Evolutionary conservation across 2,329 filamentous ascomycete species (phyloP).

Genomic region (Colletotrichum paranaense): DNA sequence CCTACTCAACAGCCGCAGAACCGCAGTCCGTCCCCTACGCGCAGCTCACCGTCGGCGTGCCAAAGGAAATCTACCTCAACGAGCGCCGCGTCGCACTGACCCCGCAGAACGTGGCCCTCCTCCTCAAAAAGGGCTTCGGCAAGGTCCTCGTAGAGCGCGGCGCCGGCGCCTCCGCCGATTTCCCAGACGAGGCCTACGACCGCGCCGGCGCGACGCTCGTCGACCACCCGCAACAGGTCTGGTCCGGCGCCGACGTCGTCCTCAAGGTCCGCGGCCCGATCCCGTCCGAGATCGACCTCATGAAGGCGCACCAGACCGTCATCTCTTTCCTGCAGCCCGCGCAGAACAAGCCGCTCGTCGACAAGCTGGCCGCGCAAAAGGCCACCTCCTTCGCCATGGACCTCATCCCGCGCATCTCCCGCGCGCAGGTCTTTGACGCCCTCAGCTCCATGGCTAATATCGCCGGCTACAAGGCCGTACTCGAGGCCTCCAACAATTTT

Average conservation of each 20-base stretch:
- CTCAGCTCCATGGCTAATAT: slow-evolving; percentile 95
- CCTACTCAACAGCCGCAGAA: slow-evolving; percentile 54
- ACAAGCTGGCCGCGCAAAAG: slow-evolving; percentile 77
- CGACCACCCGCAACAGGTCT: slow-evolving; percentile 74
- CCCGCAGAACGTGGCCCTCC: slow-evolving; percentile 82
- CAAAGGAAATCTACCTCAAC: slow-evolving; percentile 80
- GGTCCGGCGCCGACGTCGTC: slow-evolving; percentile 80
- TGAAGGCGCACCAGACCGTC: slow-evolving; percentile 77
- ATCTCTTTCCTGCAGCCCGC: slow-evolving; percentile 87
- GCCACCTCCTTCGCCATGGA: slow-evolving; percentile 91
- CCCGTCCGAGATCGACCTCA: slow-evolving; percentile 73
- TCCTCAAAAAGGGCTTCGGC: slow-evolving; percentile 87
- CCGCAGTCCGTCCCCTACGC: slow-evolving; percentile 72
- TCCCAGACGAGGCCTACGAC: slow-evolving; percentile 81
- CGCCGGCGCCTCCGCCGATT: slow-evolving; percentile 82
- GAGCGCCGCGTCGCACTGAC: slow-evolving; percentile 89
- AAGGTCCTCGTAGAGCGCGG: slow-evolving; percentile 83
- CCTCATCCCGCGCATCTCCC: slow-evolving; percentile 89
- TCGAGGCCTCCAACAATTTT: slow-evolving; percentile 91
- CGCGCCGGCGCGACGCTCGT: slow-evolving; percentile 83
- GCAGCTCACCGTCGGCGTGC: slow-evolving; percentile 81
- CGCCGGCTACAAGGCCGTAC: slow-evolving; percentile 90
- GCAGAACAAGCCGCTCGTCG: slow-evolving; percentile 81
- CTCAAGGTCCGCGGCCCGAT: slow-evolving; percentile 86
- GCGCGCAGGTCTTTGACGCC: slow-evolving; percentile 89